These are phyloP conservation scores for Rubia balearica DNA, from an alignment of 305 asterid species.

Conservation along the genomic window DNA sequence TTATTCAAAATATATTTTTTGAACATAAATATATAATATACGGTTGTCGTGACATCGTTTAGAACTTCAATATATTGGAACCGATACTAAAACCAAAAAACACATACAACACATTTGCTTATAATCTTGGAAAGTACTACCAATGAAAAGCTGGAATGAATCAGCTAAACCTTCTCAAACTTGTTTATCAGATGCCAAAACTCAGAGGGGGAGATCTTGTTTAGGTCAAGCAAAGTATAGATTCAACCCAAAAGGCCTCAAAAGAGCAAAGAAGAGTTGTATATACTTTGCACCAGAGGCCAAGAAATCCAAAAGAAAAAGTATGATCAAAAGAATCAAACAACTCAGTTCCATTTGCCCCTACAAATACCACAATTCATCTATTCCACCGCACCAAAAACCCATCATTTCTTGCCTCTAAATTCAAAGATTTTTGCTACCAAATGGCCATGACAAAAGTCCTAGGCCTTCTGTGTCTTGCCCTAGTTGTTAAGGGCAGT, in stretches of 20 bases:
- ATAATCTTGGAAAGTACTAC: neutral
- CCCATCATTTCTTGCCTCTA: constrained; percentile 13
- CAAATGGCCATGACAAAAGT: constrained; percentile 40
- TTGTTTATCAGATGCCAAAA: constrained; percentile 30
- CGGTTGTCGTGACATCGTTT: neutral
- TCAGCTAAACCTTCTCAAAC: neutral
- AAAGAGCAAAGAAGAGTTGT: constrained; percentile 10
- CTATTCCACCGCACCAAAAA: constrained; percentile 8
- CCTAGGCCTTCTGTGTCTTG: constrained; percentile 28
- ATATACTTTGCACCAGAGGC: constrained; percentile 50
- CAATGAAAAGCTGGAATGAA: neutral
- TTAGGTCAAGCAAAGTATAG: constrained; percentile 64
- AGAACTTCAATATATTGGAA: too few relatives aligned
- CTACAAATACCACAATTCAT: constrained; percentile 54
- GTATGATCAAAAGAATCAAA: constrained; percentile 35
- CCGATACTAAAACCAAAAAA: too few relatives aligned
- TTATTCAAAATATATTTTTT: too few relatives aligned
- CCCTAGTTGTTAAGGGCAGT: constrained; percentile 28
- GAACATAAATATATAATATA: neutral
- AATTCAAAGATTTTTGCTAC: neutral
- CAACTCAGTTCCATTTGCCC: constrained; percentile 25
- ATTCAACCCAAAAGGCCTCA: constrained; percentile 18
- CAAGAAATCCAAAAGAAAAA: constrained; percentile 43
- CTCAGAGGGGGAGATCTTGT: constrained; percentile 37
- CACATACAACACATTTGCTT: neutral